These are phyloP conservation scores for Arabidopsis suecica DNA, from an alignment of 345 rosid genomes.

Conservation along the genomic window DNA sequence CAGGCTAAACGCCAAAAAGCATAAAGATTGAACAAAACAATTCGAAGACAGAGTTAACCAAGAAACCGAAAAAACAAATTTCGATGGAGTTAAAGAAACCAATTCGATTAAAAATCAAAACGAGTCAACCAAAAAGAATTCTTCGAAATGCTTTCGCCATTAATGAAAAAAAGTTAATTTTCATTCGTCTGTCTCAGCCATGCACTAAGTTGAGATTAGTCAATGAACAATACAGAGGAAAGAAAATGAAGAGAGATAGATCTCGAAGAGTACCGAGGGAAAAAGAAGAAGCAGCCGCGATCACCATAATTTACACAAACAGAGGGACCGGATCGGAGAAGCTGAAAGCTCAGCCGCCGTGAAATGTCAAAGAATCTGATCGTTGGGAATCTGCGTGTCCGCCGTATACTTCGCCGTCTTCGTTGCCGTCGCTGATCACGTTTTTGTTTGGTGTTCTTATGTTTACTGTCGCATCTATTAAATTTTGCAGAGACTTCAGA, in stretches of 20 bases:
- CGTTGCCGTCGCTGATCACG: slow-evolving; percentile 39
- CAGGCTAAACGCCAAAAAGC: slow-evolving; percentile 2
- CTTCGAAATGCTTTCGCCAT: slow-evolving; percentile 18
- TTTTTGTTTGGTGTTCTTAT: slow-evolving; percentile 38
- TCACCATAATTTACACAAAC: slow-evolving; percentile 61
- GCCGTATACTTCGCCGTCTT: slow-evolving; percentile 28
- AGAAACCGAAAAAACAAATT: not conserved
- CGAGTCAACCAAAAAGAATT: slow-evolving; percentile 14
- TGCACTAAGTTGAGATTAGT: slow-evolving; percentile 34
- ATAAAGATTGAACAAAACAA: not conserved
- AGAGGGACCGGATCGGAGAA: slow-evolving; percentile 24
- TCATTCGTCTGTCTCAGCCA: slow-evolving; percentile 22
- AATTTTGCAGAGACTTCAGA: slow-evolving; percentile 34
- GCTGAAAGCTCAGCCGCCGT: slow-evolving; percentile 24
- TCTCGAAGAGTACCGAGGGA: slow-evolving; percentile 53
- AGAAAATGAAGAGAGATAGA: slow-evolving; percentile 3
- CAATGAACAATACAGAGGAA: slow-evolving; percentile 20
- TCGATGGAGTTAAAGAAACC: slow-evolving; percentile 12
- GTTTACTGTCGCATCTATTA: slow-evolving; percentile 39
- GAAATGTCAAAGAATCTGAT: slow-evolving; percentile 17
- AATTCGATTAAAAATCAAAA: slow-evolving; percentile 17
- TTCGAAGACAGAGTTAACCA: not conserved
- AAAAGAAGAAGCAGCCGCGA: slow-evolving; percentile 72
- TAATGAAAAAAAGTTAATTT: slow-evolving; percentile 1
- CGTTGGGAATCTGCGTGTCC: slow-evolving; percentile 18